Conservation (phyloP, 148 eudicot species). For the Dysphania ambrosioides region DNA sequence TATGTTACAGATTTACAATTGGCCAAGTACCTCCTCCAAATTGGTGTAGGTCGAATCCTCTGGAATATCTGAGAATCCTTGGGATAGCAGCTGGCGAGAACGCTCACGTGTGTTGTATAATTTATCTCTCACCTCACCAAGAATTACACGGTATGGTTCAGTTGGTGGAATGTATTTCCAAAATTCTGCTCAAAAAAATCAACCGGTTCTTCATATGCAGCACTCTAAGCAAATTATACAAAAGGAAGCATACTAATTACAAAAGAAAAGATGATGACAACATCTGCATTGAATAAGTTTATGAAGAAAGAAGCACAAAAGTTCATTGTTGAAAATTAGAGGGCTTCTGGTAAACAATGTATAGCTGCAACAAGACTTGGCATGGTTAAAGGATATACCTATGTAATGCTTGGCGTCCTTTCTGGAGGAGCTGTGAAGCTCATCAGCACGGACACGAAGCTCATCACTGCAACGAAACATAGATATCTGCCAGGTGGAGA, state of each 20-base stretch:
- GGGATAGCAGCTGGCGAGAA: constrained; percentile 73
- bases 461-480: constrained; percentile 99
- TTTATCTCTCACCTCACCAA: constrained; percentile 93
- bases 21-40: constrained; percentile 62
- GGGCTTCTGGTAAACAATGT: not conserved
- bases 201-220: not conserved
- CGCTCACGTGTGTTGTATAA: constrained; percentile 91
- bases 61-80: constrained; percentile 77
- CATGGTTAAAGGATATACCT: constrained; percentile 41
- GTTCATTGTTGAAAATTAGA: not conserved
- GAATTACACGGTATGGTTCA: constrained; percentile 94
- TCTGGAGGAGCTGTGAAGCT: constrained; percentile 59
- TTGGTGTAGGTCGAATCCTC: constrained; percentile 75
- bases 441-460: constrained; percentile 73
- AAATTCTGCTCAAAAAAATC: constrained; percentile 57
- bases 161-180: constrained; percentile 87
- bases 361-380: not conserved
- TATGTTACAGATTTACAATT: not conserved
- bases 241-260: not conserved
- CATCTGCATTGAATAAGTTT: not conserved
- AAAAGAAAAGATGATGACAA: not conserved
- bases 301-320: not conserved
- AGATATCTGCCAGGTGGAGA: constrained; percentile 55
- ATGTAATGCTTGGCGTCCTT: constrained; percentile 94
- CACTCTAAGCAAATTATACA: constrained; percentile 5